Conservation (phyloP, 164 flowering plant genomes). For the Akebia trifoliata region DNA sequence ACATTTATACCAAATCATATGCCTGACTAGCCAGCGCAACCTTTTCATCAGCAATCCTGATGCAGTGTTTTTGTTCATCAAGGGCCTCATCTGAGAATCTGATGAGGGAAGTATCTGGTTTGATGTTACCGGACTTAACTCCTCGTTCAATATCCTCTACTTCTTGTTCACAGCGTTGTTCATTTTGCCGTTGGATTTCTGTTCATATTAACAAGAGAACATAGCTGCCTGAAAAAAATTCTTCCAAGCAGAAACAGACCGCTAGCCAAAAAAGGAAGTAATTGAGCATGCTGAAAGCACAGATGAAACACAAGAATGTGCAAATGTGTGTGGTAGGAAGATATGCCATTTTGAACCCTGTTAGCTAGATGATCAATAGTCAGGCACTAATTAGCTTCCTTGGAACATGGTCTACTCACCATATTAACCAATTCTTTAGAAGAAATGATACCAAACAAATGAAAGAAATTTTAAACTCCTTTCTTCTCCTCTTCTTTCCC, state of each 20-base stretch:
- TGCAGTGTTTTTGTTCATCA: conserved; percentile 91
- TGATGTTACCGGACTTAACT: conserved; percentile 51
- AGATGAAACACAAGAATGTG: not conserved
- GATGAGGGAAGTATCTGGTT: conserved; percentile 50
- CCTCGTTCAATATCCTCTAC: conserved; percentile 64
- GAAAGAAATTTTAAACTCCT: no score
- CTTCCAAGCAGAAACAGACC: not conserved
- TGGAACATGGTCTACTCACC: no score
- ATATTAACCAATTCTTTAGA: no score
- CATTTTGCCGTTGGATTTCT: conserved; percentile 84
- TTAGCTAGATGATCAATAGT: not conserved
- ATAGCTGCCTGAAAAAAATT: not conserved
- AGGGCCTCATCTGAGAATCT: conserved; percentile 87
- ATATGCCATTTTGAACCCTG: not conserved
- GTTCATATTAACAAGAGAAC: conserved; percentile 21
- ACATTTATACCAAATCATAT: conserved; percentile 72
- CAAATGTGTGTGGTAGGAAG: not conserved
- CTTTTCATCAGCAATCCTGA: conserved; percentile 94
- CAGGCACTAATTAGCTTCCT: not conserved
- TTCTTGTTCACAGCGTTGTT: conserved; percentile 81
- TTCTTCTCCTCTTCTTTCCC: no score
- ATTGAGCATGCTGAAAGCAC: not conserved
- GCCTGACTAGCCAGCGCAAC: conserved; percentile 80
- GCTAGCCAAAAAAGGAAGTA: not conserved
- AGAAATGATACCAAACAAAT: no score